Conservation (phyloP, 2,329 filamentous ascomycete genomes). For the Fusarium mangiferae region DNA sequence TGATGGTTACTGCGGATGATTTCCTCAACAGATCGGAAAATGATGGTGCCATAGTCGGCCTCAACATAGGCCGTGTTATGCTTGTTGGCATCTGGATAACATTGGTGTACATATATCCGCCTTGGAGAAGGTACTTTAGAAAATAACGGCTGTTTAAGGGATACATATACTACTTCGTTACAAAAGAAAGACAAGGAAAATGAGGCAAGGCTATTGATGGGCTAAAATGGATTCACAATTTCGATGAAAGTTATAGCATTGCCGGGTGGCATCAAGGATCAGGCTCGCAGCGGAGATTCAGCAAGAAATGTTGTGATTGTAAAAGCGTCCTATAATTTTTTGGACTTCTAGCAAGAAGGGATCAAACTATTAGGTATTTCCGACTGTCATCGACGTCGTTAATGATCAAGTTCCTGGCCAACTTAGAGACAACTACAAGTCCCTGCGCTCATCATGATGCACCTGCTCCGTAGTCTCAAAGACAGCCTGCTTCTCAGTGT, state of each 20-base stretch:
- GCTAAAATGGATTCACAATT: not conserved
- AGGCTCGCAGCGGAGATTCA: not conserved
- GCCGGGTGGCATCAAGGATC: rapidly evolving
- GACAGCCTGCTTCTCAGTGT: slow-evolving; percentile 16
- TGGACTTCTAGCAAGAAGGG: not conserved
- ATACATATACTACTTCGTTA: too few species aligned
- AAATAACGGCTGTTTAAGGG: rapidly evolving
- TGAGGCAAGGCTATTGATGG: not conserved
- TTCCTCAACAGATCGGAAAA: not conserved
- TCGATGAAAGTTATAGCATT: rapidly evolving
- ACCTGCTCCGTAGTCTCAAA: not conserved
- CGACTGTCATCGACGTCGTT: too few species aligned
- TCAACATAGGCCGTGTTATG: not conserved
- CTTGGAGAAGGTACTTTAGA: not conserved
- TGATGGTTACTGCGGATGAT: not conserved
- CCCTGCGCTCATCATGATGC: slow-evolving; percentile 5
- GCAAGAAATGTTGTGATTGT: too few species aligned
- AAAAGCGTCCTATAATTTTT: not conserved
- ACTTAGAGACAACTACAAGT: not conserved
- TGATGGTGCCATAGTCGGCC: not conserved
- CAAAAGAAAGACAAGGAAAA: not conserved
- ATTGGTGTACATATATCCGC: not conserved
- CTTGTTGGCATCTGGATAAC: not conserved
- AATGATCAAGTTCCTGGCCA: not conserved
- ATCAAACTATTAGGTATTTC: not conserved